Evolutionary conservation across 192 early-diverging fungal species (phyloP), one percentile per base, ranked within the genome.

Genomic region (Coemansia sp.): DNA sequence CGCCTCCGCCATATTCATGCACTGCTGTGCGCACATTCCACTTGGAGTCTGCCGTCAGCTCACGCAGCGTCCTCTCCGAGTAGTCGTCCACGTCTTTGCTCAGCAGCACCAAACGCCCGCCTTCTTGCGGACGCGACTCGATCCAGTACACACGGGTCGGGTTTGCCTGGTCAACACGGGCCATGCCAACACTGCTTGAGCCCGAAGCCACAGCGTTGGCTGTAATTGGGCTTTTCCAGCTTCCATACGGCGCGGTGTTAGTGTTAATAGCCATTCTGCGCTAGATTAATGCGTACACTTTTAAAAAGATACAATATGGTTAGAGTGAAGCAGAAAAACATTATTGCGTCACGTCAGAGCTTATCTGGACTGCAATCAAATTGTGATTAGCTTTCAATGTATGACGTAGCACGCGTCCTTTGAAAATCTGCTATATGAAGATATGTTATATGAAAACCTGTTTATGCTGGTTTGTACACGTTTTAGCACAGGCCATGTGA

Each of bases 1-100:
- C 70, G 10, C 84, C 86, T 27, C 90, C 88, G 27, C 92, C 92
- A 58, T 90, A 93, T 70, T 92, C 92, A 59, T 93, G 89, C 5
- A 91, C 90, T 6, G 82, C 82, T 1, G 87, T 84, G 53, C 86
- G 85, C 11, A 88, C 85, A 51, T 85, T 85, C 79, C 86, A 89
- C 8, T 76, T 69, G 0, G 60, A 55, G 10, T 79, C 84, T 0
- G 65, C 22, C 7, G 73, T 66, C 2, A 76, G 60, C 57, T 76
- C 70, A 14, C 63, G 17, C 15, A 66, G 60, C 14, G 56, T 60
- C 21, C 35, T 49, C 24, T 74, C 72, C 11, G 67, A 56, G 55
- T 56, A 64, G 55, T 68, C 73, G 56, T 66, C 73, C 3, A 82
- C 56, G 4, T 60, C 23, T 55, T 70, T 66, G 56, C 69, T 65